Conservation (phyloP, 2,329 filamentous ascomycete species). For the Penicillium sp. region DNA sequence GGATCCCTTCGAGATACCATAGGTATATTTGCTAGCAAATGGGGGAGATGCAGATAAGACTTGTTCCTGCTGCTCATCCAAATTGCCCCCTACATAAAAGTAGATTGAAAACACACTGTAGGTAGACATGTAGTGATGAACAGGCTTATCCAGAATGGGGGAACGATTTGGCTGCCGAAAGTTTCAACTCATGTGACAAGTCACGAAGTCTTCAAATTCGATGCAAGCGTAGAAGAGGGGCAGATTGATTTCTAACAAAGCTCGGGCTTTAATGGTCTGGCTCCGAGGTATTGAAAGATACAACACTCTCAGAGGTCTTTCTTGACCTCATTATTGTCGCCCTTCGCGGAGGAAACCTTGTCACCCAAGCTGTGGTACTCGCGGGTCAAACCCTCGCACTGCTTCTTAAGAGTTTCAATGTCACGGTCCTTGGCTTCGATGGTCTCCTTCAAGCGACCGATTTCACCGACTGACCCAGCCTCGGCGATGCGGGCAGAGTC, state of each 20-base stretch:
- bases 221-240: background rate
- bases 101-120: background rate
- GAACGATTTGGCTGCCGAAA: slow-evolving; percentile 1
- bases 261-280: background rate
- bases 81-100: background rate
- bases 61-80: background rate
- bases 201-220: background rate
- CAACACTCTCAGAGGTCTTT: slow-evolving; percentile 51
- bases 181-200: background rate
- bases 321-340: slow-evolving; percentile 52
- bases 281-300: background rate
- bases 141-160: background rate
- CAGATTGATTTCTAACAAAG: background rate
- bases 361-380: slow-evolving; percentile 87
- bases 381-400: slow-evolving; percentile 75
- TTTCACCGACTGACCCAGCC: slow-evolving; percentile 69
- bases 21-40: background rate
- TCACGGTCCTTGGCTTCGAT: slow-evolving; percentile 75
- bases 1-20: background rate
- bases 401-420: slow-evolving; percentile 86
- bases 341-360: slow-evolving; percentile 62
- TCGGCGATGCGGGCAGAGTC: slow-evolving; percentile 69
- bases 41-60: background rate
- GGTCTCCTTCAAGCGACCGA: slow-evolving; percentile 72
- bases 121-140: slow-evolving; percentile 4